Percentiles rank a stretch among this genome's conserved stretches.
These are phyloP conservation scores for Hypoxylon trugodes DNA, from an alignment of 495 filamentous ascomycete genomes.

Conservation along the genomic window DNA sequence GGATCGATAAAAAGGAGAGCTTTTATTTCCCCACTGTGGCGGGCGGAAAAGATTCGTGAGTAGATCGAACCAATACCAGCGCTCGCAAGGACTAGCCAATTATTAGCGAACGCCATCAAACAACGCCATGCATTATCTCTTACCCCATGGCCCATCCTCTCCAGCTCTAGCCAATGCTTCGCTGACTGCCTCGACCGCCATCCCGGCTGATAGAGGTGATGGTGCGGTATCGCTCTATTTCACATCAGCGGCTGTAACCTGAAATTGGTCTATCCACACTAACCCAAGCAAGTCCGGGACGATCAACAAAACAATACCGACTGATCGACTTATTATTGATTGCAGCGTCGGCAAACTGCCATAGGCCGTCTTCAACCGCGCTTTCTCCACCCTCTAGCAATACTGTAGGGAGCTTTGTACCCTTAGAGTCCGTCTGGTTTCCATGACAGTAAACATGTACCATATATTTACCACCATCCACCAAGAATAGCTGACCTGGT, in stretches of 20 bases:
- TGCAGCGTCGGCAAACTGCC: constrained; percentile 72
- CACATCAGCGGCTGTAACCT: background rate
- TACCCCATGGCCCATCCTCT: constrained; percentile 81
- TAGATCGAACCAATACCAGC: constrained; percentile 87
- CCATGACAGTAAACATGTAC: constrained; percentile 88
- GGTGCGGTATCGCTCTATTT: constrained; percentile 81
- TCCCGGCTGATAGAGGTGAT: constrained; percentile 89
- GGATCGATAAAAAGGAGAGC: constrained; percentile 89
- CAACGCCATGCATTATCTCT: constrained; percentile 51
- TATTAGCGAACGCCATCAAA: constrained; percentile 9
- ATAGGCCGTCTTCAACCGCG: constrained; percentile 78
- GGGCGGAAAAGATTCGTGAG: constrained; percentile 85
- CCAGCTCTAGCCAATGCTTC: constrained; percentile 83
- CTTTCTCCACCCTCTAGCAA: constrained; percentile 83
- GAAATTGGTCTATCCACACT: constrained; percentile 15
- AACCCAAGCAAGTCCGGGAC: constrained; percentile 86
- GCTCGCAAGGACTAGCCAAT: constrained; percentile 52
- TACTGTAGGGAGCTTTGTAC: constrained; percentile 70
- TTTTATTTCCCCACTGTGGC: constrained; percentile 73
- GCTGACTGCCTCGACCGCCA: constrained; percentile 83
- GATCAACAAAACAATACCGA: constrained; percentile 95
- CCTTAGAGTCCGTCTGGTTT: constrained; percentile 60
- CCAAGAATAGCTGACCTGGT: constrained; percentile 76
- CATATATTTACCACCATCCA: constrained; percentile 81
- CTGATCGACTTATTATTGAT: constrained; percentile 76